Percentiles rank a stretch among this genome's conserved stretches.
These are phyloP conservation scores for Lactifluus subvellereus DNA, from an alignment of 768 basidiomycete species.

Conservation along the genomic window DNA sequence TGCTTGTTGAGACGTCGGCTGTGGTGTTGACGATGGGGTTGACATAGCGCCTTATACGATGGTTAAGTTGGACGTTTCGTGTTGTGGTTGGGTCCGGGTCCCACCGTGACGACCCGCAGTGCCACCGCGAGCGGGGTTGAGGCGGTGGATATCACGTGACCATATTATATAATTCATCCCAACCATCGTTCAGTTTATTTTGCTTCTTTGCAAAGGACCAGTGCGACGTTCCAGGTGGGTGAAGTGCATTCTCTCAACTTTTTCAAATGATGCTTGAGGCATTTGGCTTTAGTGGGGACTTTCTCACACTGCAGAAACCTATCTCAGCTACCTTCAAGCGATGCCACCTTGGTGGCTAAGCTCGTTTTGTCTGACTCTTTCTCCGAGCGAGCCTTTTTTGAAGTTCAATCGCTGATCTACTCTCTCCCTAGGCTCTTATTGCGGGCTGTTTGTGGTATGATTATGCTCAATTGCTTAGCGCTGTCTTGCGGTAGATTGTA, in stretches of 20 bases:
- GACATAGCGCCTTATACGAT: conserved; percentile 17
- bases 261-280: conserved; percentile 78
- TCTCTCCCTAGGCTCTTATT: background rate
- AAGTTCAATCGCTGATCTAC: conserved; percentile 1
- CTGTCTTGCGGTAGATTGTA: background rate
- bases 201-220: background rate
- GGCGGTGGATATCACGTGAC: conserved; percentile 4
- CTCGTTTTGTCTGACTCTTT: conserved; percentile 44
- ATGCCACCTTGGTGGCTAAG: conserved; percentile 36
- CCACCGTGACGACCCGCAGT: no score
- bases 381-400: background rate
- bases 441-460: background rate
- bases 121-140: background rate
- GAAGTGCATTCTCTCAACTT: conserved; percentile 16
- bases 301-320: conserved; percentile 74
- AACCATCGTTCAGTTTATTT: background rate
- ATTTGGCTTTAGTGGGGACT: conserved; percentile 81
- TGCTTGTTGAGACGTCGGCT: conserved; percentile 22
- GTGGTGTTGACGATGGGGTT: conserved; percentile 21
- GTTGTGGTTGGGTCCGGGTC: background rate
- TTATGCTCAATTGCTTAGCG: background rate
- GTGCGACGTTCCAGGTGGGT: conserved; percentile 26
- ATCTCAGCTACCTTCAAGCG: conserved; percentile 90
- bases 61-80: background rate
- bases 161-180: background rate